Percentiles rank a stretch among this genome's conserved stretches.
Evolutionary conservation across 176 grass and related monocot species (phyloP).

Genomic region (Aegilops longissima): DNA sequence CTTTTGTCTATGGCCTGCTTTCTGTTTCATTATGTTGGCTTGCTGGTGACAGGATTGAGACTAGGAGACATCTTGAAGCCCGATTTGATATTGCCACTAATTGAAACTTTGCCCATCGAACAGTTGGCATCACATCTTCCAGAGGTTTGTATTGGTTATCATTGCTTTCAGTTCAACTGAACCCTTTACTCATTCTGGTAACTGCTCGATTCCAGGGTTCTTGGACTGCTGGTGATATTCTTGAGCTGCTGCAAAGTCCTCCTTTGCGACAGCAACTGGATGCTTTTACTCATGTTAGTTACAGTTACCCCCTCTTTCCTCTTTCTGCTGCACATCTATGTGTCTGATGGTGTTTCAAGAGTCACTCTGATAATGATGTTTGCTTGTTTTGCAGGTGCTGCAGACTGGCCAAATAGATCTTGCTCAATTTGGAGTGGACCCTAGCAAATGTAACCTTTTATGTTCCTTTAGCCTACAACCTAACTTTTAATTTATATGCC

Average conservation of each 20-base stretch:
- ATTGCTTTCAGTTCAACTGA: slow-evolving; percentile 22
- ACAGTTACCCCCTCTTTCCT: neutral
- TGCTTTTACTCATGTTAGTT: slow-evolving; percentile 82
- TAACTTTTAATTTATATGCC: neutral
- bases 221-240: slow-evolving; percentile 70
- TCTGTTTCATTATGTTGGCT: slow-evolving; percentile 21
- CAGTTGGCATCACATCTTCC: slow-evolving; percentile 51
- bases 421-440: slow-evolving; percentile 87
- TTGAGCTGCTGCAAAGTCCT: slow-evolving; percentile 90
- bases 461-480: neutral
- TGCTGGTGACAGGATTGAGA: slow-evolving; percentile 61
- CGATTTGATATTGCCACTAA: slow-evolving; percentile 75
- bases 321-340: slow-evolving; percentile 7
- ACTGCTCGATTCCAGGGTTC: slow-evolving; percentile 67
- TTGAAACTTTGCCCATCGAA: slow-evolving; percentile 74
- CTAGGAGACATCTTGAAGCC: slow-evolving; percentile 90
- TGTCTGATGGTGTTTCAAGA: neutral
- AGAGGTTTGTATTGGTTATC: slow-evolving; percentile 29
- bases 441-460: slow-evolving; percentile 74
- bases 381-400: slow-evolving; percentile 60
- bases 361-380: slow-evolving; percentile 27
- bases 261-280: slow-evolving; percentile 94
- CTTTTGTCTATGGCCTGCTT: slow-evolving; percentile 9
- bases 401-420: slow-evolving; percentile 90
- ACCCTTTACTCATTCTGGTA: slow-evolving; percentile 5